Conservation (phyloP, 139 green algal genomes). For the Auxenochlorella pyrenoidosa region DNA sequence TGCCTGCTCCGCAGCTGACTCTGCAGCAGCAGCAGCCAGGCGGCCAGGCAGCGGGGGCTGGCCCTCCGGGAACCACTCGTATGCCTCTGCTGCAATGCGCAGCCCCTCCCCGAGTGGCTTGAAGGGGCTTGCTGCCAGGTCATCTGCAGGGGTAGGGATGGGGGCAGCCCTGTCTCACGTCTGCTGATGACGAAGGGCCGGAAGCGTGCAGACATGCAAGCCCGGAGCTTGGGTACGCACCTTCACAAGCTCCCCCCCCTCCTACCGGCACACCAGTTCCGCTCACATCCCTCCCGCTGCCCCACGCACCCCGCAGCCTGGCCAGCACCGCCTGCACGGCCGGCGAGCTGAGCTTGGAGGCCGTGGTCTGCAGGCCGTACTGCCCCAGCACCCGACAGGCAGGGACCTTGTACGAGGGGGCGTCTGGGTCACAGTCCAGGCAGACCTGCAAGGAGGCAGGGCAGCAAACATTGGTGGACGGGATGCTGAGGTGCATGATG, state of each 20-base stretch:
- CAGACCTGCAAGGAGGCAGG: background rate
- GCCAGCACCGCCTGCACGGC: conserved; percentile 24
- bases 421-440: conserved; percentile 38
- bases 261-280: too few species aligned
- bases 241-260: too few species aligned
- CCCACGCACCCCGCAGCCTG: conserved; percentile 17
- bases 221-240: too few species aligned
- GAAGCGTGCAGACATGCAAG: too few species aligned
- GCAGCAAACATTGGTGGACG: background rate
- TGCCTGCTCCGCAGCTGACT: background rate
- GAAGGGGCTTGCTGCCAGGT: conserved; percentile 17
- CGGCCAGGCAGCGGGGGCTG: background rate
- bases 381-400: conserved; percentile 26
- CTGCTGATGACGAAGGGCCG: too few species aligned
- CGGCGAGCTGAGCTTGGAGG: background rate
- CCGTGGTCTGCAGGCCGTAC: conserved; percentile 13
- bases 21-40: background rate
- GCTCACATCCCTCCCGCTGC: too few species aligned
- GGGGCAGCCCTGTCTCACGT: too few species aligned
- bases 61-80: conserved; percentile 33
- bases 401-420: conserved; percentile 23
- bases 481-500: too few species aligned
- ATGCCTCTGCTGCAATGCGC: background rate
- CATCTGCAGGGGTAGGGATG: conserved; percentile 6
- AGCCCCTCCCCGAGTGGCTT: background rate